phyloP scores from a whole-genome alignment of 176 grass and related monocot genomes.

The Oryza rufipogon region DNA sequence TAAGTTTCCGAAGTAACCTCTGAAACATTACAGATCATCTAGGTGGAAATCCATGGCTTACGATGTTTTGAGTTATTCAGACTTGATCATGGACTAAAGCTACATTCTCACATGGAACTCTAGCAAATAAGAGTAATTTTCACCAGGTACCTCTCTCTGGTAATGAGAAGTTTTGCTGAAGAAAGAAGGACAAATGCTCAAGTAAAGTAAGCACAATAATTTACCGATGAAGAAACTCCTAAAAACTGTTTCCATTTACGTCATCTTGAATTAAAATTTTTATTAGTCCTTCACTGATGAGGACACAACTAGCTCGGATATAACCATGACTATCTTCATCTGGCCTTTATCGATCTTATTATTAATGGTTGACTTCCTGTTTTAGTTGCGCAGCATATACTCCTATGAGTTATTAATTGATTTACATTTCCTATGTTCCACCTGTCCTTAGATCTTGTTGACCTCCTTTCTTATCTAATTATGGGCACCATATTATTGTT shows the following conservation, averaged over 20 bases:
- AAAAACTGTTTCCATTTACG: neutral
- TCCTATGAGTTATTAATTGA: constrained; percentile 1
- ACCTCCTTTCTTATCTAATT: constrained; percentile 29
- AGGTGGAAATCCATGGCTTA: neutral
- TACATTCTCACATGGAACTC: neutral
- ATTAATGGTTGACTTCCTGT: neutral
- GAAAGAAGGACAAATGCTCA: neutral
- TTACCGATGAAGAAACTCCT: neutral
- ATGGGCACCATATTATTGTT: constrained; percentile 9
- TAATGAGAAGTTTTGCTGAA: neutral
- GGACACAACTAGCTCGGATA: too few species aligned
- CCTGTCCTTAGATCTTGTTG: constrained; percentile 15
- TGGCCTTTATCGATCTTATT: constrained; percentile 13
- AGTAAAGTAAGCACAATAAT: neutral
- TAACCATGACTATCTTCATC: neutral
- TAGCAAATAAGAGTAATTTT: neutral
- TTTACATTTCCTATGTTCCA: constrained; percentile 5
- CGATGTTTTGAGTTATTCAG: neutral
- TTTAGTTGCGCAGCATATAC: constrained; percentile 2
- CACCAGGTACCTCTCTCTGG: neutral
- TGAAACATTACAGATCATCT: neutral
- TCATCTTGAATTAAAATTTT: constrained; percentile 2
- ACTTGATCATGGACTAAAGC: neutral
- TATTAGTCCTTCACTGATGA: neutral
- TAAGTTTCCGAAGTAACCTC: neutral